A percentile compares a stretch with the other conserved stretches of the same genome.
phyloP scores from a whole-genome alignment of 345 rosid genomes.

The Eucalyptus paniculata region DNA sequence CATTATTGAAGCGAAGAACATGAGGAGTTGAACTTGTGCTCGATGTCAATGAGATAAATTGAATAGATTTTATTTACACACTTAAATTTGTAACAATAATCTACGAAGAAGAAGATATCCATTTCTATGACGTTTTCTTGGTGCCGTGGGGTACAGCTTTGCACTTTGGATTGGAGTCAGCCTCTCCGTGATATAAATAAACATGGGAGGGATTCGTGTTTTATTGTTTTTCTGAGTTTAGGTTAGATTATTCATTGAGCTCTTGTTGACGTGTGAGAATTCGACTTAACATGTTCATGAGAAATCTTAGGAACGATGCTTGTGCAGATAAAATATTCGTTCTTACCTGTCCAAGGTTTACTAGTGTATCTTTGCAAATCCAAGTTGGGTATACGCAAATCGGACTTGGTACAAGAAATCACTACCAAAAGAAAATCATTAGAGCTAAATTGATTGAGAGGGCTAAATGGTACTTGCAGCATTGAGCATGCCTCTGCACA shows the following conservation, averaged over 20 bases:
- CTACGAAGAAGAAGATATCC: neutral
- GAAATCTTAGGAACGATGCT: fast-evolving
- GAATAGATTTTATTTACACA: neutral
- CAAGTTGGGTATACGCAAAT: neutral
- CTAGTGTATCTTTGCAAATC: fast-evolving
- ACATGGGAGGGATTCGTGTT: neutral
- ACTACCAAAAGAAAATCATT: neutral
- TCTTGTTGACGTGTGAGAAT: neutral
- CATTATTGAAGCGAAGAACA: neutral
- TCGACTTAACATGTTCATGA: neutral
- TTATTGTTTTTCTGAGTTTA: neutral
- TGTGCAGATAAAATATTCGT: neutral
- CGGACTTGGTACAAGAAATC: fast-evolving
- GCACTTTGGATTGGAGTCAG: neutral
- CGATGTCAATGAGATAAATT: fast-evolving
- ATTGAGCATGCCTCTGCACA: constrained; percentile 4
- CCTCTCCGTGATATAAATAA: neutral
- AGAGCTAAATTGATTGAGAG: neutral
- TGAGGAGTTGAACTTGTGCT: neutral
- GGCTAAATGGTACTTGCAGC: constrained; percentile 6
- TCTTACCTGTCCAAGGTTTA: fast-evolving
- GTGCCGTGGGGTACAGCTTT: neutral
- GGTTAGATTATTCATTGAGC: neutral
- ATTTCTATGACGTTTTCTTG: fast-evolving
- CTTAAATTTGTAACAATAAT: neutral